These are phyloP conservation scores for Rhizopogon sp. DNA, from an alignment of 768 basidiomycete genomes.

Conservation along the genomic window DNA sequence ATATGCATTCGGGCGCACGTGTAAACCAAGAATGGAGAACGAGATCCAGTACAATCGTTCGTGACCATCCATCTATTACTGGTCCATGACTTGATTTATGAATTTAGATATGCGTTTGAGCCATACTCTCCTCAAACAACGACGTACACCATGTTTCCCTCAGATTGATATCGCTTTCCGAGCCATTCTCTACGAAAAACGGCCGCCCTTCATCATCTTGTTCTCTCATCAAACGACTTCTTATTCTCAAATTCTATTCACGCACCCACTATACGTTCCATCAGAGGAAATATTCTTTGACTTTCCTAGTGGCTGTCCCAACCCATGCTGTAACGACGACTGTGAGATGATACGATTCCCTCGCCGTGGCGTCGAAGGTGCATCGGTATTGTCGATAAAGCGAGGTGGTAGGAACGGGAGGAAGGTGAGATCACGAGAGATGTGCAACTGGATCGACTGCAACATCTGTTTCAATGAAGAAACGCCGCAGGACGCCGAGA, in stretches of 20 bases:
- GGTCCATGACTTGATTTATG: background rate
- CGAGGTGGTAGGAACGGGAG: constrained; percentile 47
- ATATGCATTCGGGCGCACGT: constrained; percentile 52
- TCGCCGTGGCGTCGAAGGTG: constrained; percentile 53
- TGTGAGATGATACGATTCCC: constrained; percentile 83
- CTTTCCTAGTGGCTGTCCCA: constrained; percentile 76
- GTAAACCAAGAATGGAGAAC: constrained; percentile 61
- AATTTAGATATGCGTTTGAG: constrained; percentile 57
- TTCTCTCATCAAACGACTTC: constrained; percentile 80
- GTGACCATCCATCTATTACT: constrained; percentile 20
- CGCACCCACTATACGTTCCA: constrained; percentile 64
- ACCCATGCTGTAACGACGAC: constrained; percentile 74
- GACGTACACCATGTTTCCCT: constrained; percentile 75
- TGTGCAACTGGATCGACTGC: constrained; percentile 86
- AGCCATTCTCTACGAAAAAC: constrained; percentile 71
- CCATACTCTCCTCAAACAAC: constrained; percentile 61
- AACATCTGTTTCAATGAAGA: constrained; percentile 54
- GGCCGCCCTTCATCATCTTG: constrained; percentile 69
- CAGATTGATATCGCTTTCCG: constrained; percentile 77
- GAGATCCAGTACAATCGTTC: constrained; percentile 69
- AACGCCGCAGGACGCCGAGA: constrained; percentile 23
- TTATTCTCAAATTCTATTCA: constrained; percentile 80
- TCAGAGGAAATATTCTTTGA: constrained; percentile 70
- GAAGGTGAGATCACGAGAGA: constrained; percentile 49
- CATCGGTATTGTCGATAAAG: constrained; percentile 58